Conservation (phyloP, 2,329 filamentous ascomycete species). For the Sporothrix luriei region DNA sequence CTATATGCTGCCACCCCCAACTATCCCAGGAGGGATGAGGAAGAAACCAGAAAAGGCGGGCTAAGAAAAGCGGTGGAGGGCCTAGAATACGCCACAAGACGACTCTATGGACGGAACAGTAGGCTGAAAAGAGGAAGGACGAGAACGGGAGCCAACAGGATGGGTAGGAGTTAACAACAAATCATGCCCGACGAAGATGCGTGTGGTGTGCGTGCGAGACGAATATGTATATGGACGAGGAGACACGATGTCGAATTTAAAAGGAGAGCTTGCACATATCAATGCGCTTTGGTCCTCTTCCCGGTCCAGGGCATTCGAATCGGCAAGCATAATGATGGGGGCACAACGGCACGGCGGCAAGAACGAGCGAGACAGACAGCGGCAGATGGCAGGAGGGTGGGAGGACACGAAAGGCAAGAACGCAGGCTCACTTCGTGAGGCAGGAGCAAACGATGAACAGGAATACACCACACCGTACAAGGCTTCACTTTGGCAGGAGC, state of each 20-base stretch:
- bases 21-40: background rate
- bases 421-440: too few relatives aligned
- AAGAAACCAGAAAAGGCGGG: background rate
- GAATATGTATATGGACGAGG: background rate
- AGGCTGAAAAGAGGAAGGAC: background rate
- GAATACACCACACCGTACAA: background rate
- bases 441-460: background rate
- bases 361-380: slow-evolving; percentile 18
- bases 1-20: background rate
- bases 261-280: background rate
- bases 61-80: slow-evolving; percentile 3
- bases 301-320: background rate
- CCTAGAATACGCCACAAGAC: slow-evolving; percentile 20
- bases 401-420: background rate
- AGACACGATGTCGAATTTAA: background rate
- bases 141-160: background rate
- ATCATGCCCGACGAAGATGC: too few relatives aligned
- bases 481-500: slow-evolving; percentile 1
- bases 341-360: slow-evolving; percentile 22
- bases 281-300: background rate
- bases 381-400: slow-evolving; percentile 2
- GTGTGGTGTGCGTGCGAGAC: background rate
- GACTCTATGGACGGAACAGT: background rate
- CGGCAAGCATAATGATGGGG: background rate
- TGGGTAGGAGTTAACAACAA: background rate